Percentiles rank a stretch among this genome's conserved stretches.
Evolutionary conservation across 768 basidiomycete species (phyloP).

Genomic region (Scleroderma citrinum): DNA sequence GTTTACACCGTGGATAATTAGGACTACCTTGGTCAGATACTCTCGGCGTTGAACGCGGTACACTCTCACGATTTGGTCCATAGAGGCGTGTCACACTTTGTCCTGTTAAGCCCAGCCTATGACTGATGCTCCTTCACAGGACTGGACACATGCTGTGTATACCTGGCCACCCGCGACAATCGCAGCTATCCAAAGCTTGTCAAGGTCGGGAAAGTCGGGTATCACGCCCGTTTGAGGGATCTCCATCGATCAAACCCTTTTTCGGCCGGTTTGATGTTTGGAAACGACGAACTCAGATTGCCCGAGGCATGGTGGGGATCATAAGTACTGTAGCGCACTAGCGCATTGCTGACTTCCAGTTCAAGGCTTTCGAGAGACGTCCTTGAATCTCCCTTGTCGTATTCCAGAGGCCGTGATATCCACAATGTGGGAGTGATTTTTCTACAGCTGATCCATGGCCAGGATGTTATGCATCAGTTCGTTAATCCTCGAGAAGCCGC

Average conservation of each 20-base stretch:
- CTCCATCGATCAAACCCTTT: constrained; percentile 84
- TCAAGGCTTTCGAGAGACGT: constrained; percentile 72
- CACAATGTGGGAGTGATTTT: constrained; percentile 76
- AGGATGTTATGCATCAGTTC: constrained; percentile 54
- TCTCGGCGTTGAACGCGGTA: constrained; percentile 61
- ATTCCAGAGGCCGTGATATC: constrained; percentile 75
- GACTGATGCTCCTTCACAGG: constrained; percentile 33
- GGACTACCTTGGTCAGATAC: constrained; percentile 73
- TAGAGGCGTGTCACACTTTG: constrained; percentile 40
- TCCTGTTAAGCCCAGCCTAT: not conserved
- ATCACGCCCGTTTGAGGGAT: constrained; percentile 67
- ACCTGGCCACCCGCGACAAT: constrained; percentile 48
- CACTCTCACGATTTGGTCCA: constrained; percentile 66
- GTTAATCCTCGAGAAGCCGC: constrained; percentile 53
- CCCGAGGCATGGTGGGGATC: constrained; percentile 26
- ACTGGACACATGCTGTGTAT: constrained; percentile 54
- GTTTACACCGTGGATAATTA: constrained; percentile 21
- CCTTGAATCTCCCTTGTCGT: constrained; percentile 69
- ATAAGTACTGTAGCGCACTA: not conserved
- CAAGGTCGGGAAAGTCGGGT: constrained; percentile 71
- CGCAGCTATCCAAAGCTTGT: constrained; percentile 54
- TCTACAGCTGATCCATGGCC: constrained; percentile 81
- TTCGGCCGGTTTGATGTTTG: constrained; percentile 21
- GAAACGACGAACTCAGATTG: constrained; percentile 15
- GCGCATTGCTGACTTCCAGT: constrained; percentile 1